A percentile compares a stretch with the other conserved stretches of the same genome.
Conservation (phyloP, 2,329 filamentous ascomycete genomes). For the Colletotrichum somersetense region DNA sequence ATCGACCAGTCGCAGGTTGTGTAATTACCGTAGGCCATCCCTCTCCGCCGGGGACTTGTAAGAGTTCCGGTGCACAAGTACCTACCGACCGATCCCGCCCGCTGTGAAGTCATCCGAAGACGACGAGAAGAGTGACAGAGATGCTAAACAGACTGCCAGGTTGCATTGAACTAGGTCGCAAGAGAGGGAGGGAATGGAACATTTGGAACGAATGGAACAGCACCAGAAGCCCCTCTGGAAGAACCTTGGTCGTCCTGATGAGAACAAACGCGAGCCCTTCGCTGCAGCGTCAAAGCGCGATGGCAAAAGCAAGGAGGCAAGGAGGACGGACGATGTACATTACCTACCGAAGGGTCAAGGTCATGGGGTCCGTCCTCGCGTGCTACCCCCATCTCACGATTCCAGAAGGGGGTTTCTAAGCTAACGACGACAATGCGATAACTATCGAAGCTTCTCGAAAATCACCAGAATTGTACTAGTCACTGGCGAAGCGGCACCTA, state of each 20-base stretch:
- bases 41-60: neutral
- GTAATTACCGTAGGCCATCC: neutral
- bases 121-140: conserved; percentile 6
- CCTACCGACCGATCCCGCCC: conserved; percentile 20
- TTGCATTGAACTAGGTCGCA: conserved; percentile 14
- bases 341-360: neutral
- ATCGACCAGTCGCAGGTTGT: conserved; percentile 10
- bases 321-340: neutral
- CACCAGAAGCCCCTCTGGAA: conserved; percentile 37
- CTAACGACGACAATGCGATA: conserved; percentile 5
- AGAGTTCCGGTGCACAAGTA: conserved; percentile 19
- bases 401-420: neutral
- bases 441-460: conserved; percentile 36
- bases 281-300: conserved; percentile 22
- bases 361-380: conserved; percentile 9
- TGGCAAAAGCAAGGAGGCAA: neutral
- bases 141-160: conserved; percentile 10
- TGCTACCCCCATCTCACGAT: conserved; percentile 7
- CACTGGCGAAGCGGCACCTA: neutral
- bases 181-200: conserved; percentile 25
- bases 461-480: conserved; percentile 17
- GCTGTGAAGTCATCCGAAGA: conserved; percentile 25
- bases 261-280: conserved; percentile 2
- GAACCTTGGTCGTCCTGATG: conserved; percentile 26
- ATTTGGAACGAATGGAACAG: conserved; percentile 25